A percentile compares a stretch with the other conserved stretches of the same genome.
These are phyloP conservation scores for Yamadazyma membranifaciens DNA, from an alignment of 1,139 yeast species.

Conservation along the genomic window DNA sequence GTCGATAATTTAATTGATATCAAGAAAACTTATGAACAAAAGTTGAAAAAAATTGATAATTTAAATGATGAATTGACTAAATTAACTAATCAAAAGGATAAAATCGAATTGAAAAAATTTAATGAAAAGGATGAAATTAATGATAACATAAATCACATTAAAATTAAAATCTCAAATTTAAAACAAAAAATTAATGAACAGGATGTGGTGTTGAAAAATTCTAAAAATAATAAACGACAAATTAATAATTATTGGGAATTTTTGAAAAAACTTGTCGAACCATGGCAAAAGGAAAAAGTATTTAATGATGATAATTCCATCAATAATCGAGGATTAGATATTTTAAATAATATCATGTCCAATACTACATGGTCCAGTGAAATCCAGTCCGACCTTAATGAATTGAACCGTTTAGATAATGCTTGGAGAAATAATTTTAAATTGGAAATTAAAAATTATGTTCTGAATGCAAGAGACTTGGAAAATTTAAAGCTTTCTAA, in stretches of 20 bases:
- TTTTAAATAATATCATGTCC: slow-evolving; percentile 18
- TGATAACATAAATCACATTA: slow-evolving; percentile 15
- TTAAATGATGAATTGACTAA: slow-evolving; percentile 23
- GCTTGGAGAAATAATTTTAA: slow-evolving; percentile 35
- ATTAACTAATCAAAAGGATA: slow-evolving; percentile 24
- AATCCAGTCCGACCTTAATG: slow-evolving; percentile 30
- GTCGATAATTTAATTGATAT: slow-evolving; percentile 17
- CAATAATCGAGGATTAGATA: slow-evolving; percentile 26
- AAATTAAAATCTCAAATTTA: slow-evolving; percentile 12
- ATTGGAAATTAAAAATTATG: slow-evolving; percentile 31
- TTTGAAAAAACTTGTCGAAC: slow-evolving; percentile 29
- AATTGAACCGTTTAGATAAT: slow-evolving; percentile 21
- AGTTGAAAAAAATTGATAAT: slow-evolving; percentile 14
- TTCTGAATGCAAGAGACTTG: slow-evolving; percentile 28
- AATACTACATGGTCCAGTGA: slow-evolving; percentile 31
- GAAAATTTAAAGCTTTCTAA: slow-evolving; percentile 29
- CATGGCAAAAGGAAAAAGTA: slow-evolving; percentile 8
- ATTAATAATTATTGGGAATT: slow-evolving; percentile 17
- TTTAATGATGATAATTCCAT: slow-evolving; percentile 35
- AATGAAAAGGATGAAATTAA: slow-evolving; percentile 22
- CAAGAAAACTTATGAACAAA: slow-evolving; percentile 3
- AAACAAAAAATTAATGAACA: slow-evolving; percentile 22
- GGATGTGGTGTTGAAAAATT: slow-evolving; percentile 25
- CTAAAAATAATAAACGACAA: slow-evolving; percentile 28
- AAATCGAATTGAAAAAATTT: slow-evolving; percentile 20